These are phyloP conservation scores for Pistacia atlantica DNA, from an alignment of 345 rosid genomes.

Conservation along the genomic window DNA sequence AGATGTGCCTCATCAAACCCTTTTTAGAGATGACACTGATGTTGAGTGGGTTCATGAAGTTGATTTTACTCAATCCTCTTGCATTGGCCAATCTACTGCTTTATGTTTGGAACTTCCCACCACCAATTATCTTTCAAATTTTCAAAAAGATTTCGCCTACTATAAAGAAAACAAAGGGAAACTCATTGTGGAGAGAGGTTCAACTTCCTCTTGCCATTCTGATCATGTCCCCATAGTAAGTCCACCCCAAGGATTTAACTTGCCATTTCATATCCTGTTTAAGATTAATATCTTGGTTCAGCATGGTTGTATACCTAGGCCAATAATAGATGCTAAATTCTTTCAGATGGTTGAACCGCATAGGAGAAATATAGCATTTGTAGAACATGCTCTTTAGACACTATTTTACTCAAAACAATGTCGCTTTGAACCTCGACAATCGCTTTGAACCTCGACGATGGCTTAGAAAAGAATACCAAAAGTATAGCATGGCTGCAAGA, in stretches of 20 bases:
- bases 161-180: slow-evolving; percentile 28
- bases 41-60: slow-evolving; percentile 50
- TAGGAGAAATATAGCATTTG: slow-evolving; percentile 17
- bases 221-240: slow-evolving; percentile 45
- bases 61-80: slow-evolving; percentile 46
- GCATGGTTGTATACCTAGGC: slow-evolving; percentile 46
- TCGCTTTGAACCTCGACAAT: slow-evolving; percentile 47
- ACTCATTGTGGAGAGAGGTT: slow-evolving; percentile 30
- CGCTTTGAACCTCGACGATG: slow-evolving; percentile 53
- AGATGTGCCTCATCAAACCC: slow-evolving; percentile 15
- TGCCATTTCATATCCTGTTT: slow-evolving; percentile 50
- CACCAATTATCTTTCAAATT: slow-evolving; percentile 31
- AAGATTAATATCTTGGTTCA: slow-evolving; percentile 51
- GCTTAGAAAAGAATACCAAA: slow-evolving; percentile 35
- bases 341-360: slow-evolving; percentile 34
- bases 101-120: slow-evolving; percentile 54
- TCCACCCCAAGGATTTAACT: slow-evolving; percentile 28
- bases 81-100: slow-evolving; percentile 56
- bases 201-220: slow-evolving; percentile 24
- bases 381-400: slow-evolving; percentile 47
- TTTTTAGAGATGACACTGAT: slow-evolving; percentile 32
- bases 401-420: slow-evolving; percentile 34
- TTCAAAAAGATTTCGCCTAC: slow-evolving; percentile 28
- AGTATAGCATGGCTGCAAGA: background rate
- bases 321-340: slow-evolving; percentile 37